A percentile compares a stretch with the other conserved stretches of the same genome.
These are phyloP conservation scores for Malassezia obtusa DNA, from an alignment of 1,284 basidiomycete genomes.

Conservation along the genomic window DNA sequence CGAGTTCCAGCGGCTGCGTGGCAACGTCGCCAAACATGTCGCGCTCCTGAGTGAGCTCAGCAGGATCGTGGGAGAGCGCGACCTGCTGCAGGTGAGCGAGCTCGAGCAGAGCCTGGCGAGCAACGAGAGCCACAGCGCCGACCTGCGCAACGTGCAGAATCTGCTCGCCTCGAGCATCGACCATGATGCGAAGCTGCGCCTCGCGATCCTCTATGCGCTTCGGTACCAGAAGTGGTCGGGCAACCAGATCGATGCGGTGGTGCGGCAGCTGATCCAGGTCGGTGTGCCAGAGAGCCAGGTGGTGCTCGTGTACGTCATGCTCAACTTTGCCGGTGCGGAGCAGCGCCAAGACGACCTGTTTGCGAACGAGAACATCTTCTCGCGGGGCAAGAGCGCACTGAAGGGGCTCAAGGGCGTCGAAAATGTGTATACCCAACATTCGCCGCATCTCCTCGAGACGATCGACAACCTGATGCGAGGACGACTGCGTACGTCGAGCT, in stretches of 20 bases:
- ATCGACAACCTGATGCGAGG: slow-evolving; percentile 82
- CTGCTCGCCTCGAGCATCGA: slow-evolving; percentile 56
- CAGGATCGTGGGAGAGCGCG: slow-evolving; percentile 72
- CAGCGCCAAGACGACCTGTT: slow-evolving; percentile 96
- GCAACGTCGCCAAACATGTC: slow-evolving; percentile 97
- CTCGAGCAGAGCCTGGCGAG: slow-evolving; percentile 92
- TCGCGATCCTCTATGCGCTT: slow-evolving; percentile 88
- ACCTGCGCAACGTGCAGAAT: slow-evolving; percentile 58
- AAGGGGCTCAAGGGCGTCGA: slow-evolving; percentile 97
- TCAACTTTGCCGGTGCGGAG: slow-evolving; percentile 89
- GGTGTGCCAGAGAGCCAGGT: slow-evolving; percentile 58
- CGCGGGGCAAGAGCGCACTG: slow-evolving; percentile 83
- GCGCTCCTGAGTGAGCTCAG: slow-evolving; percentile 92
- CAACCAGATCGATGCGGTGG: slow-evolving; percentile 70
- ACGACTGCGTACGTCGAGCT: slow-evolving; percentile 70
- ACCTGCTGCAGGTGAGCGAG: slow-evolving; percentile 69
- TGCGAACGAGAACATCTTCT: slow-evolving; percentile 86
- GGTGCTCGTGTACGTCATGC: slow-evolving; percentile 75
- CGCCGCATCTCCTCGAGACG: slow-evolving; percentile 83
- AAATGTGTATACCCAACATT: slow-evolving; percentile 97
- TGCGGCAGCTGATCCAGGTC: slow-evolving; percentile 69
- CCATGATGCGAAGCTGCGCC: slow-evolving; percentile 71
- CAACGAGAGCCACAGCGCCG: slow-evolving; percentile 67
- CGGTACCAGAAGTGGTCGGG: slow-evolving; percentile 87
- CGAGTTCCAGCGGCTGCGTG: slow-evolving; percentile 87